These are phyloP conservation scores for Oryza longistaminata DNA, from an alignment of 176 grass and related monocot genomes.

Conservation along the genomic window DNA sequence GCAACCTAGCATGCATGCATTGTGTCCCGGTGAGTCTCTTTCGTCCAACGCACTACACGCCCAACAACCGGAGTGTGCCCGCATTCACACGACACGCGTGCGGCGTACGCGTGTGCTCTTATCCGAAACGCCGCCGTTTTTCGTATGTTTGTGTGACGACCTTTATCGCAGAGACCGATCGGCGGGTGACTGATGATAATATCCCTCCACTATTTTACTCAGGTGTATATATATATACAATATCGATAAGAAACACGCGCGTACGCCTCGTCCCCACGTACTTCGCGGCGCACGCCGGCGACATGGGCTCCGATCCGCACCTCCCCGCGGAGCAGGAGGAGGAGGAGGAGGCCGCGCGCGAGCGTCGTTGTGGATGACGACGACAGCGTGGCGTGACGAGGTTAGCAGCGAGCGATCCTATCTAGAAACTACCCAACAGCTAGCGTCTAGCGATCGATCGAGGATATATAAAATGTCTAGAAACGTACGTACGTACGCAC, in stretches of 20 bases:
- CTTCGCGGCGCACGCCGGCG: not conserved
- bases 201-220: not conserved
- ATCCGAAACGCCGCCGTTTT: not conserved
- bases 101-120: not conserved
- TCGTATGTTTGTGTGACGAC: not conserved
- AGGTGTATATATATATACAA: not conserved
- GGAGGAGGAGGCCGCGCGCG: no score
- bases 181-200: no score
- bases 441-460: no score
- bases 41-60: not conserved
- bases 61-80: not conserved
- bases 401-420: not conserved
- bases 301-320: not conserved
- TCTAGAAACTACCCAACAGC: not conserved
- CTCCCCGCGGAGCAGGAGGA: no score
- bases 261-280: not conserved
- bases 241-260: not conserved
- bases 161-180: not conserved
- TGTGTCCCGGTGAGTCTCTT: not conserved
- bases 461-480: conserved; percentile 2
- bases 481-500: not conserved
- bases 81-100: not conserved
- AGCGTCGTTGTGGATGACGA: conserved; percentile 16
- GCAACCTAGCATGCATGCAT: not conserved
- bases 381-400: conserved; percentile 25